Percentiles rank a stretch among this genome's conserved stretches.
Evolutionary conservation across 2,329 filamentous ascomycete species (phyloP).

Genomic region (Zelopaecilomyces penicillatus): DNA sequence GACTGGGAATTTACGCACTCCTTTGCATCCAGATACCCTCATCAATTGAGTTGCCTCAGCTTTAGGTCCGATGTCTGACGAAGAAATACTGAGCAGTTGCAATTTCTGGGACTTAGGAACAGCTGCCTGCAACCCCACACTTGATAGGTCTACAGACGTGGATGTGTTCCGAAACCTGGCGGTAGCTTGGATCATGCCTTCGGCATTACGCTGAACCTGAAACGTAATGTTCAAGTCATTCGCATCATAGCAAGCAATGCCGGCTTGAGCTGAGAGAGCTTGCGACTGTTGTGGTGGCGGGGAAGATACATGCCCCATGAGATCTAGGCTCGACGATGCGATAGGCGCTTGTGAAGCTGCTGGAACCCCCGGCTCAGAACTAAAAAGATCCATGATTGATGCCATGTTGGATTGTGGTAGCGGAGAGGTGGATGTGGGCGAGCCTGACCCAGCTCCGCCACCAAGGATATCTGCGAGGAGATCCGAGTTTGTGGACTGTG

Average conservation of each 20-base stretch:
- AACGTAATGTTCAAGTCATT: constrained; percentile 77
- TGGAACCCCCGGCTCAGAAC: constrained; percentile 27
- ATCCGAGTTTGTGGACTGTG: constrained; percentile 67
- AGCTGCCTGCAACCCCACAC: constrained; percentile 82
- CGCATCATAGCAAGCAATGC: constrained; percentile 72
- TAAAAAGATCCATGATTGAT: constrained; percentile 89
- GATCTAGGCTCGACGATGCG: constrained; percentile 36
- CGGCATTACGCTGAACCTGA: constrained; percentile 73
- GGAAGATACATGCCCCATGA: constrained; percentile 38
- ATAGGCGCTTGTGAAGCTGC: constrained; percentile 24
- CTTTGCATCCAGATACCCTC: constrained; percentile 76
- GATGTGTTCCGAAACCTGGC: constrained; percentile 78
- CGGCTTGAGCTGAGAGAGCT: constrained; percentile 36
- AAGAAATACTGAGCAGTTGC: constrained; percentile 84
- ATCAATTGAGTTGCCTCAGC: constrained; percentile 85
- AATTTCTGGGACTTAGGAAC: constrained; percentile 95
- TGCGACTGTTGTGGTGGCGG: constrained; percentile 33
- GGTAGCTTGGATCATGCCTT: constrained; percentile 69
- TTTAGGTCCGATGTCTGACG: constrained; percentile 63
- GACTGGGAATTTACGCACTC: constrained; percentile 56
- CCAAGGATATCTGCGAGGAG: constrained; percentile 87
- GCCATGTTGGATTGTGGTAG: constrained; percentile 50
- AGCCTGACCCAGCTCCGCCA: constrained; percentile 43
- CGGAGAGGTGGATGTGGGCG: constrained; percentile 31
- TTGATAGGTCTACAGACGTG: constrained; percentile 55